Evolutionary conservation across 768 basidiomycete species (phyloP).

Genomic region (Imleria badia): DNA sequence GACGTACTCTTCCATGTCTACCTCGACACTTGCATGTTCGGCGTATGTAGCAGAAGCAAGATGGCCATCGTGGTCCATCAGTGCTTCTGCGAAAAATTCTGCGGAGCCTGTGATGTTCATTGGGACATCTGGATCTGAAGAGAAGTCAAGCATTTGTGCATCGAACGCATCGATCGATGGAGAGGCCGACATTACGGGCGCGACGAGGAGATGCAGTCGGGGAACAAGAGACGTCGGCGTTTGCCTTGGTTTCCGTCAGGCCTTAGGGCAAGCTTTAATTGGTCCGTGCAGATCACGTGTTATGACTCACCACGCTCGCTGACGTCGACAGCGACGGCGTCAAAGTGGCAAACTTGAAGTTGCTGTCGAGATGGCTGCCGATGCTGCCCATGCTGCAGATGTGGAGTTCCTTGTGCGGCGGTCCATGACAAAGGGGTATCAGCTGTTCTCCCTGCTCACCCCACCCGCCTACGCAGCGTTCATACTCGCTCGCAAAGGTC

Average conservation of each 20-base stretch:
- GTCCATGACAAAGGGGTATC: slow-evolving; percentile 66
- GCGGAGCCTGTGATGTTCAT: slow-evolving; percentile 49
- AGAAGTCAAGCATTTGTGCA: slow-evolving; percentile 64
- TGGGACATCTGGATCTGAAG: slow-evolving; percentile 54
- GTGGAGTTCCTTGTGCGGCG: slow-evolving; percentile 66
- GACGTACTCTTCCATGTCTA: slow-evolving; percentile 63
- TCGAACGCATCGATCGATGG: slow-evolving; percentile 51
- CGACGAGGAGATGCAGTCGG: slow-evolving; percentile 16
- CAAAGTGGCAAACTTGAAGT: background rate
- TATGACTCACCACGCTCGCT: background rate
- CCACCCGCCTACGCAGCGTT: slow-evolving; percentile 62
- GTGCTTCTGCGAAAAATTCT: slow-evolving; percentile 51
- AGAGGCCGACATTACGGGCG: slow-evolving; percentile 26
- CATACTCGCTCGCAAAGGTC: slow-evolving; percentile 53
- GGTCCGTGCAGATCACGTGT: slow-evolving; percentile 34
- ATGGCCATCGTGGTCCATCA: slow-evolving; percentile 60
- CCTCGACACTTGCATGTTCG: slow-evolving; percentile 50
- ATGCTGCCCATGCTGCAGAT: slow-evolving; percentile 46
- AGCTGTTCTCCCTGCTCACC: slow-evolving; percentile 58
- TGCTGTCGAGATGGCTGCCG: slow-evolving; percentile 16
- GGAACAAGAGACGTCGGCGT: slow-evolving; percentile 15
- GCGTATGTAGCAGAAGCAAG: slow-evolving; percentile 24
- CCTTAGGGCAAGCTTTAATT: slow-evolving; percentile 29
- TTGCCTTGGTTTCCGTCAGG: slow-evolving; percentile 5
- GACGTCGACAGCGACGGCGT: slow-evolving; percentile 7